Evolutionary conservation across 1,139 yeast genomes (phyloP), one percentile per base, ranked within the genome.

Genomic region (Hansenula sp.): DNA sequence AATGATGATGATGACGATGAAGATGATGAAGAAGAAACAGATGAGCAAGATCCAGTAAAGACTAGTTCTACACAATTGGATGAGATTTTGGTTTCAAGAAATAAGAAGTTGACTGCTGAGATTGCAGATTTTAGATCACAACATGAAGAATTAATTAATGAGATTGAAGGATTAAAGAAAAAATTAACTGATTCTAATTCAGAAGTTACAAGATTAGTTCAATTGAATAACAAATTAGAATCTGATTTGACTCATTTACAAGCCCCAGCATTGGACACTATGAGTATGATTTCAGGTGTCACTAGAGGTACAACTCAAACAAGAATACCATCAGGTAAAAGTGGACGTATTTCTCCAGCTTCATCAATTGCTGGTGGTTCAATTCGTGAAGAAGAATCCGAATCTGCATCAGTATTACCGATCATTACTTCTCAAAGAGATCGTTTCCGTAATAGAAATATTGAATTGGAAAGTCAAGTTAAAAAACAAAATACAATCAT

Each of bases 381-480:
- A 22, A 52, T 60, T 64, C 3, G 68, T 60, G 41, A 67, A 62
- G 29, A 42, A 47, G 51, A 39, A 45, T 45, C 44, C 19, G 42
- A 53, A 37, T 31, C 56, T n/a, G n/a, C n/a, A 39, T 74, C 88
- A 0, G 82, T 92, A 32, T 65, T 92, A 36, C 95, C 96, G 1
- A 88, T 92, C 39, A 79, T 92, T 26, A 89, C 97, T 19, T 90
- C 92, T 55, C 98, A 92, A 64, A 77, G 98, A 60, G 97, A 92
- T 60, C 70, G 97, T 48, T 89, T 90, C 69, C 78, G 95, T 52
- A 76, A 78, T 25, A 74, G 90, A 43, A 88, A 84, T 53, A 76
- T 75, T 41, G 96, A 88, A 56, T 70, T 92, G 39, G 97, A 92
- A 59, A 85, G 84, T 41, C 95, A 88, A 52, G 58, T 82, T 36